Evolutionary conservation across 208 protist genomes (phyloP).

Genomic region (Trypanosoma platydactyli): DNA sequence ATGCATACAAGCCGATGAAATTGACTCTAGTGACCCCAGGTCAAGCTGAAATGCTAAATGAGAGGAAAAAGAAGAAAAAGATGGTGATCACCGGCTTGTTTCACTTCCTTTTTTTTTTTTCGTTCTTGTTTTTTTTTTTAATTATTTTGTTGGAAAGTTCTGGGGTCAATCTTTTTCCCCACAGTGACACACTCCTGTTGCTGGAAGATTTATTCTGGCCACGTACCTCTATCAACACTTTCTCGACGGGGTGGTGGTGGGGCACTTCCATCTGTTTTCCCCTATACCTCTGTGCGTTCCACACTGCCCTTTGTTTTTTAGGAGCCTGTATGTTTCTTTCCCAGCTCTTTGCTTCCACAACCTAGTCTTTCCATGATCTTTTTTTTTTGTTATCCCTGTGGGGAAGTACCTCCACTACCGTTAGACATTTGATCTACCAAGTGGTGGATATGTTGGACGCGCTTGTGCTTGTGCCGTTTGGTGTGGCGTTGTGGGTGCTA

Average conservation of each 20-base stretch:
- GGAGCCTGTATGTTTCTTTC: not conserved
- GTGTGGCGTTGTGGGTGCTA: constrained; percentile 53
- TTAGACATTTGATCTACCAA: constrained; percentile 4
- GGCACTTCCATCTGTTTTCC: too few relatives aligned
- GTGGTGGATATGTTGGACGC: constrained; percentile 28
- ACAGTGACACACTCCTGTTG: too few relatives aligned
- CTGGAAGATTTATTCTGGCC: too few relatives aligned
- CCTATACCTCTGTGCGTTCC: too few relatives aligned
- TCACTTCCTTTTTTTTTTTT: not conserved
- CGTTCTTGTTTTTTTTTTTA: not conserved
- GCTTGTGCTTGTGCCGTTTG: constrained; percentile 52
- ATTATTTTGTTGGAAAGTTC: too few relatives aligned
- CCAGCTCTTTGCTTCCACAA: constrained; percentile 10
- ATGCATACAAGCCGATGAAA: constrained; percentile 42
- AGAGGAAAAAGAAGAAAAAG: not conserved
- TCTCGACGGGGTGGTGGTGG: not conserved
- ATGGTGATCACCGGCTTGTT: not conserved
- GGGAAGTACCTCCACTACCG: too few relatives aligned
- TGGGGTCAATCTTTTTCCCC: too few relatives aligned
- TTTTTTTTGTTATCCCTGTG: too few relatives aligned
- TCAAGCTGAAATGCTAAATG: not conserved
- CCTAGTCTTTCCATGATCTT: not conserved
- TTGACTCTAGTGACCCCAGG: not conserved
- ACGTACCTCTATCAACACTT: not conserved
- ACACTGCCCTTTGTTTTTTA: constrained; percentile 3